phyloP scores from a whole-genome alignment of 2,329 filamentous ascomycete species.

The Trichophyton mentagrophytes region DNA sequence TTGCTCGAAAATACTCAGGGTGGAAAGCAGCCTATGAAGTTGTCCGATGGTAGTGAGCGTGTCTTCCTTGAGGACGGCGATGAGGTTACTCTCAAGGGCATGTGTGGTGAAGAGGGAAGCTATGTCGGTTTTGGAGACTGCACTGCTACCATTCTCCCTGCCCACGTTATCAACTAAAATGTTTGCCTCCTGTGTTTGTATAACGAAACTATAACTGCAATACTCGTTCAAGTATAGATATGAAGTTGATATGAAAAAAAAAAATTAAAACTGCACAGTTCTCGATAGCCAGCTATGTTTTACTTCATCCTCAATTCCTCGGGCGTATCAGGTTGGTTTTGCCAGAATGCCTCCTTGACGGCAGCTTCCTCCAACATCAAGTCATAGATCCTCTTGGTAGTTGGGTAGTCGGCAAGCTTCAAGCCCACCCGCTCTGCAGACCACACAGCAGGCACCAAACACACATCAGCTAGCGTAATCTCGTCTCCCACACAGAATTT shows the following conservation, averaged over 20 bases:
- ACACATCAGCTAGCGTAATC: conserved; percentile 47
- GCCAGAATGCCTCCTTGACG: conserved; percentile 43
- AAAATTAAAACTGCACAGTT: no score
- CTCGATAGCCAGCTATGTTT: background rate
- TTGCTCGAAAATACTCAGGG: conserved; percentile 59
- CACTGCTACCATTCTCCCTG: conserved; percentile 9
- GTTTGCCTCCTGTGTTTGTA: background rate
- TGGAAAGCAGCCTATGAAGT: conserved; percentile 51
- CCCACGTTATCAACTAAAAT: conserved; percentile 6
- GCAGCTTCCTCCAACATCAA: conserved; percentile 39
- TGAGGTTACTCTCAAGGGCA: conserved; percentile 52
- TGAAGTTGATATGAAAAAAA: background rate
- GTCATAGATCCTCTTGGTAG: conserved; percentile 35
- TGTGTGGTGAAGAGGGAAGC: conserved; percentile 51
- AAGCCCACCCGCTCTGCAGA: conserved; percentile 44
- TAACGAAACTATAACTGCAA: background rate
- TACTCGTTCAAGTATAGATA: background rate
- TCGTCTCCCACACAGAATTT: conserved; percentile 44
- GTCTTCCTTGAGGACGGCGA: conserved; percentile 65
- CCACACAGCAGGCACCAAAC: conserved; percentile 47
- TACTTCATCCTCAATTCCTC: conserved; percentile 29
- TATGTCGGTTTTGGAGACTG: conserved; percentile 62
- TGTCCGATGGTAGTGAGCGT: conserved; percentile 54
- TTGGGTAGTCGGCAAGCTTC: conserved; percentile 39
- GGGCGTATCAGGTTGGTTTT: conserved; percentile 42